Conservation (phyloP, 2,329 filamentous ascomycete genomes). For the Cercospora berteroae region DNA sequence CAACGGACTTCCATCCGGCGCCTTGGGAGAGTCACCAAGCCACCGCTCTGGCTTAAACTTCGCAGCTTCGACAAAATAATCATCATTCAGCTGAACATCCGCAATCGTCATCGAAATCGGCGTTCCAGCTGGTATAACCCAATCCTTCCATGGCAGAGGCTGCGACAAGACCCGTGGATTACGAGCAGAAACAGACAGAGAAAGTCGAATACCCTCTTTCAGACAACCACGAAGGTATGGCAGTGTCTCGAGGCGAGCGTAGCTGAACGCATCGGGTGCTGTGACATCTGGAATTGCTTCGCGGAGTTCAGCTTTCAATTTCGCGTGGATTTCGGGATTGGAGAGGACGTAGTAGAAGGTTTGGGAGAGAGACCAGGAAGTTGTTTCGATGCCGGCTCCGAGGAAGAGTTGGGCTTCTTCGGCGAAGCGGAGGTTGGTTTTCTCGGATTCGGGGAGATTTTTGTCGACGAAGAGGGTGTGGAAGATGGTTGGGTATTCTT, state of each 20-base stretch:
- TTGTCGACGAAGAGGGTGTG: constrained; percentile 24
- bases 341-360: constrained; percentile 27
- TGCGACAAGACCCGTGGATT: constrained; percentile 25
- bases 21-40: constrained; percentile 30
- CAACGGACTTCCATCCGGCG: constrained; percentile 19
- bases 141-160: constrained; percentile 20
- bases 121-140: constrained; percentile 30
- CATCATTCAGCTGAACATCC: constrained; percentile 36
- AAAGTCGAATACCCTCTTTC: constrained; percentile 25
- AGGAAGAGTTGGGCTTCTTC: constrained; percentile 31
- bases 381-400: constrained; percentile 29
- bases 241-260: constrained; percentile 23
- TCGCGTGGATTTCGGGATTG: constrained; percentile 19
- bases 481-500: constrained; percentile 26
- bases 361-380: constrained; percentile 22
- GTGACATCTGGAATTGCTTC: constrained; percentile 20
- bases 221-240: constrained; percentile 27
- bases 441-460: constrained; percentile 25
- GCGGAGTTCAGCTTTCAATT: constrained; percentile 31
- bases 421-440: constrained; percentile 22
- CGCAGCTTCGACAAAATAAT: constrained; percentile 35
- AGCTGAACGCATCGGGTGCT: constrained; percentile 13
- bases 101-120: constrained; percentile 35
- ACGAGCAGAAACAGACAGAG: constrained; percentile 22
- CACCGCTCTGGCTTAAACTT: constrained; percentile 39